Evolutionary conservation across 1,284 basidiomycete genomes (phyloP).

Genomic region (Fistulina hepatica): DNA sequence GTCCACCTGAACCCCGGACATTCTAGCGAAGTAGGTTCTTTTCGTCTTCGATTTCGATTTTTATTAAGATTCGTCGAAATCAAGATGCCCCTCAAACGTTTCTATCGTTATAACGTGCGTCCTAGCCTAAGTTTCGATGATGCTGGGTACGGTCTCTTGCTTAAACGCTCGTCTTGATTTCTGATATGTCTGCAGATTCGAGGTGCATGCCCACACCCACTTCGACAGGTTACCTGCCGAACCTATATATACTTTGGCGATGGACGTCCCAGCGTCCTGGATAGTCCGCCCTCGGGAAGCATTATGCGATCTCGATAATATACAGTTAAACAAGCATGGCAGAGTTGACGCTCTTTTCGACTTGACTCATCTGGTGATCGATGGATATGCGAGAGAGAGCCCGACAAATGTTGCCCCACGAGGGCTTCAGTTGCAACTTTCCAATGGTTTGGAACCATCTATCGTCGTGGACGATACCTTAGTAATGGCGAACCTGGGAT

Average conservation of each 20-base stretch:
- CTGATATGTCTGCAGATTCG: slow-evolving; percentile 30
- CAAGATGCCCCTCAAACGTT: slow-evolving; percentile 86
- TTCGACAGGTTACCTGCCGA: slow-evolving; percentile 49
- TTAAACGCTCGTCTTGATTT: slow-evolving; percentile 1
- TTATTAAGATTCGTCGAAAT: not conserved
- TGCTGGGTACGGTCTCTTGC: slow-evolving; percentile 44
- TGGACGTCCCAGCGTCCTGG: slow-evolving; percentile 89
- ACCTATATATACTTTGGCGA: slow-evolving; percentile 82
- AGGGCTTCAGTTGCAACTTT: slow-evolving; percentile 77
- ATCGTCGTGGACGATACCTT: slow-evolving; percentile 68
- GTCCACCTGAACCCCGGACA: slow-evolving; percentile 67
- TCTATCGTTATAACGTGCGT: slow-evolving; percentile 75
- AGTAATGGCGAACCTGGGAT: slow-evolving; percentile 92
- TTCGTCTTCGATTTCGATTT: not conserved
- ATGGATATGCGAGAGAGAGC: slow-evolving; percentile 84
- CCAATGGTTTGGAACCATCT: slow-evolving; percentile 29
- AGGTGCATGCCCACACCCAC: slow-evolving; percentile 37
- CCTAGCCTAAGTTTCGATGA: slow-evolving; percentile 56
- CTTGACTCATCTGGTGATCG: slow-evolving; percentile 85
- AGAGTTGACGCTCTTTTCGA: slow-evolving; percentile 65
- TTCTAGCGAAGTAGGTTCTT: slow-evolving; percentile 48
- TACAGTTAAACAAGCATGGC: slow-evolving; percentile 66
- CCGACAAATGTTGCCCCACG: slow-evolving; percentile 57
- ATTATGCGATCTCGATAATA: slow-evolving; percentile 91
- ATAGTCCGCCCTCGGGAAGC: slow-evolving; percentile 84